phyloP scores from a whole-genome alignment of 164 flowering plant species.

The Pachysandra terminalis region DNA sequence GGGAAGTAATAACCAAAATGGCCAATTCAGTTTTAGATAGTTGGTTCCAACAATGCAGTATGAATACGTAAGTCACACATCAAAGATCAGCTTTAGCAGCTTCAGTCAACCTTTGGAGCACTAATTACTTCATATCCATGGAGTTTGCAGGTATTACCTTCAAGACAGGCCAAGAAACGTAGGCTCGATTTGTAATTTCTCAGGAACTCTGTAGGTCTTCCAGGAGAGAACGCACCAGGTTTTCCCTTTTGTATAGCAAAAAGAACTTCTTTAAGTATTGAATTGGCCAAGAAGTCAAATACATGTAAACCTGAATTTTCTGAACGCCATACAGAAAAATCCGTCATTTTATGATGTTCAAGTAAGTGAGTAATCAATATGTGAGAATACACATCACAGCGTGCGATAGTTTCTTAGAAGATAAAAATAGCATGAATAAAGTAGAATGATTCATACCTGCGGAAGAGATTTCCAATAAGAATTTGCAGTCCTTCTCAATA shows the following conservation, averaged over 20 bases:
- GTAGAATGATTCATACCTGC: slow-evolving; percentile 40
- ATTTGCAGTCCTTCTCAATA: slow-evolving; percentile 72
- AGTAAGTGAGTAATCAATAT: background rate
- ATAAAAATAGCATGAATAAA: background rate
- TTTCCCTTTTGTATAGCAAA: slow-evolving; percentile 81
- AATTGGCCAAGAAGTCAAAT: slow-evolving; percentile 92
- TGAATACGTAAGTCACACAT: background rate
- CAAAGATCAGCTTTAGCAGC: background rate
- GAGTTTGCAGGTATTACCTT: slow-evolving; percentile 48
- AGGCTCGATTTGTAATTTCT: slow-evolving; percentile 88
- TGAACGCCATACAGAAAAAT: slow-evolving; percentile 33
- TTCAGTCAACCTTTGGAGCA: background rate
- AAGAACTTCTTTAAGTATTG: slow-evolving; percentile 92
- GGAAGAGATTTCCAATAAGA: slow-evolving; percentile 76
- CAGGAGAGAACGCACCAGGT: slow-evolving; percentile 96
- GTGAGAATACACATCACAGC: background rate
- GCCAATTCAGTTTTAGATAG: slow-evolving; percentile 7
- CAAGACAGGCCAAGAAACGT: slow-evolving; percentile 71
- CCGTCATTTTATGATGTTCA: background rate
- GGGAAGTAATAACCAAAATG: slow-evolving; percentile 29
- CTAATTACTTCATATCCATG: background rate
- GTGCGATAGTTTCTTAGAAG: background rate
- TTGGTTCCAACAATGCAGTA: background rate
- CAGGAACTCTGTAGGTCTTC: slow-evolving; percentile 85
- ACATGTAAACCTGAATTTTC: slow-evolving; percentile 97